Evolutionary conservation across 1,284 basidiomycete species (phyloP).

Genomic region (Microbotryum lychnidis-dioicae): DNA sequence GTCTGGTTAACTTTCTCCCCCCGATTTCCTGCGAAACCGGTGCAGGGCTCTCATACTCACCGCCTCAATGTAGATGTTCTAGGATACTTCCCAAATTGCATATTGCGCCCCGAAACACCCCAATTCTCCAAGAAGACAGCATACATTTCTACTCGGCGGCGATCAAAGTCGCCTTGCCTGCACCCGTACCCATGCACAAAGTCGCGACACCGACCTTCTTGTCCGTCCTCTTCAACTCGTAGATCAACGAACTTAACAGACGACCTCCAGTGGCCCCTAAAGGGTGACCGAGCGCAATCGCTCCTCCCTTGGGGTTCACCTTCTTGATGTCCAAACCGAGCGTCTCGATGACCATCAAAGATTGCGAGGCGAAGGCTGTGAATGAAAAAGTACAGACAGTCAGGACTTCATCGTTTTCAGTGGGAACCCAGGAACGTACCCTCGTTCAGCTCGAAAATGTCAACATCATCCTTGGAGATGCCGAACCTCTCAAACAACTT

Average conservation of each 20-base stretch:
- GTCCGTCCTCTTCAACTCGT: slow-evolving; percentile 41
- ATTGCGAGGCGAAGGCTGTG: slow-evolving; percentile 44
- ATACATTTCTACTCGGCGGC: slow-evolving; percentile 31
- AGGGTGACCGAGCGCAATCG: slow-evolving; percentile 44
- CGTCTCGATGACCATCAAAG: slow-evolving; percentile 41
- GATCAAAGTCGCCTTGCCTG: slow-evolving; percentile 40
- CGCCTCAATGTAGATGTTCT: too few relatives aligned
- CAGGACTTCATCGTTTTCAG: neutral
- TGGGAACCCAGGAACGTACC: neutral
- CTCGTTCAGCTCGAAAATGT: slow-evolving; percentile 35
- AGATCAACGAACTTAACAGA: slow-evolving; percentile 41
- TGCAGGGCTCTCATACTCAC: too few relatives aligned
- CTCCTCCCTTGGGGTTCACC: slow-evolving; percentile 43
- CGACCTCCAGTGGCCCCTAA: slow-evolving; percentile 42
- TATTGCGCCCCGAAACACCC: too few relatives aligned
- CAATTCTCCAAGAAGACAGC: too few relatives aligned
- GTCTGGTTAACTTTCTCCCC: too few relatives aligned
- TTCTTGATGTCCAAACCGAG: slow-evolving; percentile 40
- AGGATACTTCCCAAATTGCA: too few relatives aligned
- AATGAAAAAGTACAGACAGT: neutral
- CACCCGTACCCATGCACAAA: slow-evolving; percentile 42
- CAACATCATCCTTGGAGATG: slow-evolving; percentile 31
- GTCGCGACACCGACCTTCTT: slow-evolving; percentile 39
- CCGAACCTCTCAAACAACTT: slow-evolving; percentile 30
- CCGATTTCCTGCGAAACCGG: too few relatives aligned